These are phyloP conservation scores for Proliferodiscus dingleyae DNA, from an alignment of 2,329 filamentous ascomycete species.

Conservation along the genomic window DNA sequence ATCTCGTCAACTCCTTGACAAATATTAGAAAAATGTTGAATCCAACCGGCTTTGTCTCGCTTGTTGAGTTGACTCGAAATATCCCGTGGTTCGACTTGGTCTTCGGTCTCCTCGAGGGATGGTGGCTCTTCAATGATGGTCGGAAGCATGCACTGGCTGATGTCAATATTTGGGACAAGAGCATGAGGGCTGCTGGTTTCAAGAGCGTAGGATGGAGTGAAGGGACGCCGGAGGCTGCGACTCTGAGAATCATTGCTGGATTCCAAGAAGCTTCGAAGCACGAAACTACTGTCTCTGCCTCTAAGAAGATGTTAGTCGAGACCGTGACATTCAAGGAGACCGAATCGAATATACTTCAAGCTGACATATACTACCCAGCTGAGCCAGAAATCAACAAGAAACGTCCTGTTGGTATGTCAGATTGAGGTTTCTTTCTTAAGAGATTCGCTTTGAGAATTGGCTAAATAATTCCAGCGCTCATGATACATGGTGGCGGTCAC, in stretches of 20 bases:
- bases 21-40: constrained; percentile 11
- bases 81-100: constrained; percentile 22
- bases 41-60: constrained; percentile 11
- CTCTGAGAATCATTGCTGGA: too few relatives aligned
- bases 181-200: not conserved
- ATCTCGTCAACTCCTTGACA: constrained; percentile 1
- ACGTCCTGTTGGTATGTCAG: not conserved
- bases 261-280: too few relatives aligned
- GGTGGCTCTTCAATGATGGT: constrained; percentile 22
- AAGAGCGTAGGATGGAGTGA: not conserved
- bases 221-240: too few relatives aligned
- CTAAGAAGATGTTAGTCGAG: too few relatives aligned
- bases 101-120: constrained; percentile 23
- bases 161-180: constrained; percentile 5
- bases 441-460: too few relatives aligned
- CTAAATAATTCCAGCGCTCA: constrained; percentile 31
- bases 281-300: too few relatives aligned
- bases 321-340: constrained; percentile 36
- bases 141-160: constrained; percentile 8
- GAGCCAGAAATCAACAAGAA: constrained; percentile 8
- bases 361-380: constrained; percentile 33
- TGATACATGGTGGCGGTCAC: constrained; percentile 43
- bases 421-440: too few relatives aligned
- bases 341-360: constrained; percentile 19
- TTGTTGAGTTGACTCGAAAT: constrained; percentile 16